These are phyloP conservation scores for Ceratocystis lukuohia DNA, from an alignment of 2,329 filamentous ascomycete species.

Conservation along the genomic window DNA sequence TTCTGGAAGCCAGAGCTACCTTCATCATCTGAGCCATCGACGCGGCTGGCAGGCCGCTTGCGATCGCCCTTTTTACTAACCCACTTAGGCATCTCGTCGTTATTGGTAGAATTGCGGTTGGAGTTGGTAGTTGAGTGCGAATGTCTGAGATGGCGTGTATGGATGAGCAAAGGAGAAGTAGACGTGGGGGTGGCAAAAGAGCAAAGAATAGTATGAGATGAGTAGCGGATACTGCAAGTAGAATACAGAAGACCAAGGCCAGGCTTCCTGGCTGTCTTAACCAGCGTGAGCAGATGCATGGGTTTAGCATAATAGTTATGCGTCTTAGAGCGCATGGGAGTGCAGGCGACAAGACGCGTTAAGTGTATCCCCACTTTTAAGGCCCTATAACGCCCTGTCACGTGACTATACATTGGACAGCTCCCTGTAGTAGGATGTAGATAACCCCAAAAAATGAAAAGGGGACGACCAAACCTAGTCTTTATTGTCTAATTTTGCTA, in stretches of 20 bases:
- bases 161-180: no score
- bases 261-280: no score
- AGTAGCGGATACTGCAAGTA: no score
- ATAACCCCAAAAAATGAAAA: no score
- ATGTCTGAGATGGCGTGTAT: not conserved
- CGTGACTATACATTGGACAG: not conserved
- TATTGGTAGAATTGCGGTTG: not conserved
- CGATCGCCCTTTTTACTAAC: not conserved
- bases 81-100: slow-evolving; percentile 4
- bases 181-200: no score
- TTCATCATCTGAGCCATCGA: slow-evolving; percentile 21
- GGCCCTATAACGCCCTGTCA: not conserved
- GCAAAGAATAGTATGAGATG: no score
- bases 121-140: not conserved
- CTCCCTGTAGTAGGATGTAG: not conserved
- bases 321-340: no score
- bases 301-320: no score
- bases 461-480: no score
- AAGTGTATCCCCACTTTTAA: not conserved
- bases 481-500: no score
- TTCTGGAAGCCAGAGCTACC: slow-evolving; percentile 33
- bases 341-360: not conserved
- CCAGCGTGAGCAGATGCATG: no score
- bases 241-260: no score
- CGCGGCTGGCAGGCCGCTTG: slow-evolving; percentile 7